Evolutionary conservation across 805 yeast genomes (phyloP), one percentile per base, ranked within the genome.

Genomic region (Pichia paraexigua): DNA sequence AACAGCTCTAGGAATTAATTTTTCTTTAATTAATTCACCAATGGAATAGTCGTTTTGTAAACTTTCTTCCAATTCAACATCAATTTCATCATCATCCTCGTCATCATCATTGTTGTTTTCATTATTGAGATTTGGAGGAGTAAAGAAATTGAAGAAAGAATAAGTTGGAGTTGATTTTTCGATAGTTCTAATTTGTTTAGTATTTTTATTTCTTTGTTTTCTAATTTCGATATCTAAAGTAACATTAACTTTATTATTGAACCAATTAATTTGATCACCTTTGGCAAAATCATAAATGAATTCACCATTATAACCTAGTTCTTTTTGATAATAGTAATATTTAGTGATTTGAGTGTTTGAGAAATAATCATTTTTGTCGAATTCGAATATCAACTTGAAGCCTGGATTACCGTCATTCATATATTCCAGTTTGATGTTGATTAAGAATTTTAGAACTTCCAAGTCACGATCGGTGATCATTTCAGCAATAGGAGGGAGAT

Each of bases 261-360:
- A 73, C 99, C 99, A 94, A 60, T 85, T 73, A 66, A 94, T 87
- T 51, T 80, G 83, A 58, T 79, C 76, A 50, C 98, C 98, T 65
- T 88, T 95, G 13, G 99, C 98, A 66, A 88, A 96, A 71, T 92
- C 97, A 69, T 92, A 94, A 60, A 94, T 90, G 68, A 88, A 92
- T 68, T 94, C 99, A 32, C 99, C 97, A 30, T 91, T 83, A 70
- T 89, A 88, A 22, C 96, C 97, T 60, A 90, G 76, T 70, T 92
- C 96, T 54, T 87, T 89, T 71, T 89, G 96, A 72, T 94, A 94
- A 72, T 80, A 91, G 70, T 94, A 94, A 9, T 95, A 83, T 75
- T 94, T 94, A 56, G 85, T 76, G 61, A 94, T 77, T 50, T 73
- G 71, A 59, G 72, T 75, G 71, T 92, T 87, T 56, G 81, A 73